These are phyloP conservation scores for Pseudovirgaria hyperparasitica DNA, from an alignment of 2,329 filamentous ascomycete species.

Conservation along the genomic window DNA sequence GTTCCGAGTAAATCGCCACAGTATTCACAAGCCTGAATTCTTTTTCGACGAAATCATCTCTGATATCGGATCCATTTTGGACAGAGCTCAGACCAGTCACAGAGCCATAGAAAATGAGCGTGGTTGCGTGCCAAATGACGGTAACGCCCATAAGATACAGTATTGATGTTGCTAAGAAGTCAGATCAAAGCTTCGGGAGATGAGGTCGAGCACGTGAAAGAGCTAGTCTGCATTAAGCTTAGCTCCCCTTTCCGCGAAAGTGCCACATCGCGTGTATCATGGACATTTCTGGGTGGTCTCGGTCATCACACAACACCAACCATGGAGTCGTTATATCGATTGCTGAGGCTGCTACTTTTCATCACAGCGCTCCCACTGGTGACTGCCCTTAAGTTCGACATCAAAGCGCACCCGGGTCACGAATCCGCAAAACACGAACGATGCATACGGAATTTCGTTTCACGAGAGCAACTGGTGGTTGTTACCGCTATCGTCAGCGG, in stretches of 20 bases:
- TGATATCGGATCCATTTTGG: no score
- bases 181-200: no score
- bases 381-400: slow-evolving; percentile 82
- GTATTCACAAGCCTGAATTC: no score
- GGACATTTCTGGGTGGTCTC: slow-evolving; percentile 7
- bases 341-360: slow-evolving; percentile 24
- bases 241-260: slow-evolving; percentile 11
- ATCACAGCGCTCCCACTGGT: slow-evolving; percentile 28
- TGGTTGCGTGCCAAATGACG: no score
- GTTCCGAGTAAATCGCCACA: no score
- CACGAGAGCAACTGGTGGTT: slow-evolving; percentile 83
- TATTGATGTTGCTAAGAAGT: no score
- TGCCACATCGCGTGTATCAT: slow-evolving; percentile 10
- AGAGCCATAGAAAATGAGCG: no score
- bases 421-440: slow-evolving; percentile 57
- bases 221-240: no score
- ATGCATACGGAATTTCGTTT: slow-evolving; percentile 94
- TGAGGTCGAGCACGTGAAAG: no score
- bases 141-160: no score
- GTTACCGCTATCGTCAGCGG: slow-evolving; percentile 84
- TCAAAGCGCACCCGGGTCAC: slow-evolving; percentile 54
- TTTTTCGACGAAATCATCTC: no score
- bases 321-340: slow-evolving; percentile 23
- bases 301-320: slow-evolving; percentile 6
- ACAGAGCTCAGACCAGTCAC: no score